Evolutionary conservation across 108 stramenopile species (phyloP), one percentile per base, ranked within the genome.

Genomic region (Cafeteria roenbergensis): DNA sequence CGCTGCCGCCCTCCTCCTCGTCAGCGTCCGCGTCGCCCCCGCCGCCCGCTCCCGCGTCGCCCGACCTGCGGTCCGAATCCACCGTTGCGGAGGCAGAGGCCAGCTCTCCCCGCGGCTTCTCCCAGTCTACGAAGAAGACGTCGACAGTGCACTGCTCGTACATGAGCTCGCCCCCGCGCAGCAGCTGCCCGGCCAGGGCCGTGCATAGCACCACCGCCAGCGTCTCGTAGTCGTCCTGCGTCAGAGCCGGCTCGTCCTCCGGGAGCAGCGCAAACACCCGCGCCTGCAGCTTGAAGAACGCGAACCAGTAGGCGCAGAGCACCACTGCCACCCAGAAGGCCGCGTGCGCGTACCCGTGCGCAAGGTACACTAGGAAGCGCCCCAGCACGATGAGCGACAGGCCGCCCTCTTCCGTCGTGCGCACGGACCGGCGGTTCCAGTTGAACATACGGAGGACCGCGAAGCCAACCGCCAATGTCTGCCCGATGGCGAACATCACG

Each of bases 81-180:
- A 28, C n/a, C n/a, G n/a, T n/a, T n/a, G n/a, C n/a, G n/a, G n/a
- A n/a, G n/a, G n/a, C n/a, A n/a, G n/a, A n/a, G n/a, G n/a, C 3
- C 33, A 29, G 65, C 25, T 1, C 22, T 32, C 34, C 55, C 9
- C 55, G 51, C 33, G 76, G 70, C 53, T 72, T 78, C 62, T 89
- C 88, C 86, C 86, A 87, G 62, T 89, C 88, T 4, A 89, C 56
- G 58, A 87, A 80, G 64, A 87, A 82, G 2, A 89, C 63, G 67
- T 82, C 84, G 27, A 65, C 69, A 25, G 54, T 59, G 51, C 77
- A 79, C 68, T 89, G 88, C 31, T 67, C 57, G 51, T 65, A 54
- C 12, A 89, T 63, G 1, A 75, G 48, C 42, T 75, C 69, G 1
- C 58, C 35, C 14, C 86, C 51, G 55, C 75, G 64, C 1, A 65